Base-by-base conservation (phyloP, 805 yeast genomes). In the Alloascoidea hylecoeti region DNA sequence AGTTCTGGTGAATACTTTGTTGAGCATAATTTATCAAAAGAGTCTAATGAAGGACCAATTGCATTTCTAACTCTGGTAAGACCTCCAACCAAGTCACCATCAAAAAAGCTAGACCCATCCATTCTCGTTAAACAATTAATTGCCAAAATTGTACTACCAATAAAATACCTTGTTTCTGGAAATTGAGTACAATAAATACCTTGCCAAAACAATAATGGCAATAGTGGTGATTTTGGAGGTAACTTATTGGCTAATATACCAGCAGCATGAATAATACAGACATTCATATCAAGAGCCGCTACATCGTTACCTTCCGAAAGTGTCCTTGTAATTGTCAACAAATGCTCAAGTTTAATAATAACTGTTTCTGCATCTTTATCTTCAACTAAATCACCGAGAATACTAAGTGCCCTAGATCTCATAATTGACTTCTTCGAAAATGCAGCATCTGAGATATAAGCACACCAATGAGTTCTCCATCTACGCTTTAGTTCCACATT, bases 281-380 rank as follows among this genome's bases (percentile, higher is more conserved):
- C 57, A 27, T 56, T 46, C 15, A 66, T 38, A 1, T 63, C 46
- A 41, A 66, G 60, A 1, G 68, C 57, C 27, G 56, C 46, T 32
- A 56, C 50, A 3, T 63, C 66, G 6, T 45, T 47, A 6, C 56
- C 45, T 28, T 56, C 49, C 4, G 61, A 56, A 1, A 60, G 61
- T 0, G 32, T 37, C 6, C 42, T 45, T 5, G 47, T 40, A 17
- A 35, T 19, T n/a, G 35, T 35, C 36, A 47, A 40, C 13, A 47
- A 42, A 16, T 37, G 33, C 32, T 51, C 38, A 5, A 68, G 53
- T 23, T 57, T 60, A 39, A 58, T 49, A 32, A 68, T 70, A 46
- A 61, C 49, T 13, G 63, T 60, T 46, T 77, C 82, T 37, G 72
- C 70, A 17, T 79, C 70, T 17, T 84, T 85, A 9, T 63, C 57